phyloP scores from a whole-genome alignment of 768 basidiomycete genomes.

The Filobasidium wieringae region DNA sequence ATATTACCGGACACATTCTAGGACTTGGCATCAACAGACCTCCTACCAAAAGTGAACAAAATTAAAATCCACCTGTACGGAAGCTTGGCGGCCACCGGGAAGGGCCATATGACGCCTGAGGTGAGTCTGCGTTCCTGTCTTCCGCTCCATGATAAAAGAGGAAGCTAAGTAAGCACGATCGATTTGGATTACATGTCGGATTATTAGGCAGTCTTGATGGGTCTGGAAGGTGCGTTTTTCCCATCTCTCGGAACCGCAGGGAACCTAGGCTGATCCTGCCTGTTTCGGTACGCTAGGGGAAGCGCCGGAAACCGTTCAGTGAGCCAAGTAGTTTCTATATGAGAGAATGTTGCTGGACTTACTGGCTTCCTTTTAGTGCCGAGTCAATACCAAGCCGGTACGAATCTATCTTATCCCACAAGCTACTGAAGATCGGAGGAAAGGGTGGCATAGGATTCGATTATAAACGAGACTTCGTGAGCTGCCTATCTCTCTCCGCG shows the following conservation, averaged over 20 bases:
- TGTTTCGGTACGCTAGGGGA: background rate
- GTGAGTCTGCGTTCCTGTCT: conserved; percentile 4
- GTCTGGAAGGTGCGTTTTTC: conserved; percentile 31
- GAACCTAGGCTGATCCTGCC: background rate
- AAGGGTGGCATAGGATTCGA: conserved; percentile 68
- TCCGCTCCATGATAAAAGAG: background rate
- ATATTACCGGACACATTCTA: too few species aligned
- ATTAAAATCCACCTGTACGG: conserved; percentile 88
- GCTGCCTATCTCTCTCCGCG: too few species aligned
- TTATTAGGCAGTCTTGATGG: conserved; percentile 37
- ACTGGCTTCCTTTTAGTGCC: too few species aligned
- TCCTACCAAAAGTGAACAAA: conserved; percentile 59
- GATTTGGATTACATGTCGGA: too few species aligned
- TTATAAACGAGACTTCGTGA: conserved; percentile 72
- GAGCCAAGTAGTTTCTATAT: too few species aligned
- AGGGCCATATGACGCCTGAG: conserved; percentile 41
- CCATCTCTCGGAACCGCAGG: background rate
- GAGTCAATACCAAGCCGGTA: conserved; percentile 17
- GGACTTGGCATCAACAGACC: conserved; percentile 43
- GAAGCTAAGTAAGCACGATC: background rate
- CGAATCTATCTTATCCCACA: conserved; percentile 51
- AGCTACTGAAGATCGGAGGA: conserved; percentile 59
- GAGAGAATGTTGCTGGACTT: too few species aligned
- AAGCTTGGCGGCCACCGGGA: conserved; percentile 76
- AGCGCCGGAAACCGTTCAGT: conserved; percentile 78